A percentile compares a stretch with the other conserved stretches of the same genome.
These are phyloP conservation scores for Nakaseomyces sp. DNA, from an alignment of 1,139 yeast genomes.

Conservation along the genomic window DNA sequence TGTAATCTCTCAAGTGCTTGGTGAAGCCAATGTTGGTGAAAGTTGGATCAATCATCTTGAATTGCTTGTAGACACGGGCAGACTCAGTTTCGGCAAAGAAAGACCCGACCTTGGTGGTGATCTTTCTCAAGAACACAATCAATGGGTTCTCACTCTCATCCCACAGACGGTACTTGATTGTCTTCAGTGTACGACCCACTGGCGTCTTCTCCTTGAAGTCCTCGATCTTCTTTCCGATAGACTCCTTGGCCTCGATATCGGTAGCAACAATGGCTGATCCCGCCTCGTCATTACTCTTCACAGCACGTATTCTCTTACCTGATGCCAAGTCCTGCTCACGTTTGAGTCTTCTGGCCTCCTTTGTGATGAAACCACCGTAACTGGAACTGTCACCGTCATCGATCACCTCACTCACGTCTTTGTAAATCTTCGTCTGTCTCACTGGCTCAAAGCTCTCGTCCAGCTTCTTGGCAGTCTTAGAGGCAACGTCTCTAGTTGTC, in stretches of 20 bases:
- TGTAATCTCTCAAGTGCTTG: constrained; percentile 79
- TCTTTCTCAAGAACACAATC: constrained; percentile 69
- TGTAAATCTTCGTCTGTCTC: constrained; percentile 79
- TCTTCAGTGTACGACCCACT: constrained; percentile 56
- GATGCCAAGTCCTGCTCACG: constrained; percentile 59
- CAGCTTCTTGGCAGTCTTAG: constrained; percentile 68
- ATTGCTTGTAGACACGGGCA: constrained; percentile 79
- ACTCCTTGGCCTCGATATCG: constrained; percentile 65
- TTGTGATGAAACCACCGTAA: constrained; percentile 88
- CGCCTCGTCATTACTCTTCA: constrained; percentile 75
- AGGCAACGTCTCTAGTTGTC: constrained; percentile 75
- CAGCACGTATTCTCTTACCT: constrained; percentile 56
- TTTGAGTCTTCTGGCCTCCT: constrained; percentile 70
- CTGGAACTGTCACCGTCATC: constrained; percentile 84
- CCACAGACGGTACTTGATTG: constrained; percentile 61
- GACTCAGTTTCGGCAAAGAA: constrained; percentile 94
- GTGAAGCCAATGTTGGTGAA: constrained; percentile 77
- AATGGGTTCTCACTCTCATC: constrained; percentile 95
- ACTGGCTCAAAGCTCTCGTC: constrained; percentile 88
- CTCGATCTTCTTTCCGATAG: constrained; percentile 60
- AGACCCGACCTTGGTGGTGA: constrained; percentile 73
- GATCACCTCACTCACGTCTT: constrained; percentile 79
- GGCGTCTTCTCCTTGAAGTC: constrained; percentile 59
- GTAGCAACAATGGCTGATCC: constrained; percentile 79
- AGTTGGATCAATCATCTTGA: constrained; percentile 82